Base-by-base conservation (phyloP, 2,329 filamentous ascomycete species). In the Stemphylium vesicarium region DNA sequence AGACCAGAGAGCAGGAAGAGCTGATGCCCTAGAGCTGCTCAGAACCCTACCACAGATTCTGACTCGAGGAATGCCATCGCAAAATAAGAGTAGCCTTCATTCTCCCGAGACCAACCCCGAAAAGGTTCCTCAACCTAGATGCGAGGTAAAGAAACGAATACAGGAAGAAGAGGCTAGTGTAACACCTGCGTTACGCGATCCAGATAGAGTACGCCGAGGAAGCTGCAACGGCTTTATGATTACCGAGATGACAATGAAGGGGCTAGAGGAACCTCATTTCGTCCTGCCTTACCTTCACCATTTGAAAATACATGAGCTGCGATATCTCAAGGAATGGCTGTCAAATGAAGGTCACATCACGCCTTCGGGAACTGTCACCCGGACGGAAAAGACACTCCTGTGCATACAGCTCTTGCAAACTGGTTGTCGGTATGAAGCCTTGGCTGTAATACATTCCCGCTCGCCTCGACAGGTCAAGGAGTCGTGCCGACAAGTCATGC, bases 361-460 rank as follows among this genome's bases (percentile, higher is more conserved):
- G 8, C 55, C 48, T n/a, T 62, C 60, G 8, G 57, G 52, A 18
- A 41, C 43, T 10, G 62, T 72, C 10, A 64, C 61, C 24, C 54
- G 69, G 11, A 67, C 58, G 26, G 70, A 71, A 44, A 72, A 69
- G 46, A 40, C 70, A 9, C 51, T 73, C 37, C 63, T 71, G 29
- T 62, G 69, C 37, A 51, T 73, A 6, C 61, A 68, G 22, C 43
- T 66, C 7, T 51, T 73, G 12, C 67, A 71, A 35, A 63, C 57
- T 4, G 70, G 69, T 2, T 59, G 50, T 36, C 61, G 68, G 5
- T 63, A 68, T n/a, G 69, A 72, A 54, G 57, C 56, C 1, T 50
- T 70, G 10, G 70, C 70, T 9, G 63, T 63, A n/a, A 47, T 68
- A 12, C 71, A 71, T 45, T 72, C 69, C 20, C 60, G 69, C 22